Conservation (phyloP, 2,329 filamentous ascomycete species). For the Aspergillus novoparasiticus region DNA sequence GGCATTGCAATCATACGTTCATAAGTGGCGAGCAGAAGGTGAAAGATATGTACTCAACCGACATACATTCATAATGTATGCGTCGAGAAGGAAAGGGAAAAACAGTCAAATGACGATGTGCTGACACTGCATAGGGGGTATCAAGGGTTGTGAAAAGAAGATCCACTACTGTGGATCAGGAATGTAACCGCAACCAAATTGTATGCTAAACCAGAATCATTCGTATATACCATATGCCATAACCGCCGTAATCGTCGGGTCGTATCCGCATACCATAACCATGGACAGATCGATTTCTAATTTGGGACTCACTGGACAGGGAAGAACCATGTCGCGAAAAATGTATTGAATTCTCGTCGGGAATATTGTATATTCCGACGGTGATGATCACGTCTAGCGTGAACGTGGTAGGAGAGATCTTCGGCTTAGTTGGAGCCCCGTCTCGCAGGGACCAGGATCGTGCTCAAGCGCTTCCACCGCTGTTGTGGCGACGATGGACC, state of each 20-base stretch:
- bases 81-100: background rate
- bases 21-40: background rate
- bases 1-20: background rate
- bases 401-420: background rate
- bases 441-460: constrained; percentile 33
- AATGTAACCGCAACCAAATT: background rate
- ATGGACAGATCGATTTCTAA: background rate
- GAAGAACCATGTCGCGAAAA: background rate
- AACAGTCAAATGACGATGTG: background rate
- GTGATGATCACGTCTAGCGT: background rate
- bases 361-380: background rate
- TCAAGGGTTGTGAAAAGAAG: background rate
- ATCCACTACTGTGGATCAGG: background rate
- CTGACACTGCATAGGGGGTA: background rate
- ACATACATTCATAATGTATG: background rate
- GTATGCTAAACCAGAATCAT: background rate
- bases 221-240: background rate
- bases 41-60: background rate
- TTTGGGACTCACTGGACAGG: background rate
- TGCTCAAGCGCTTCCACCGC: constrained; percentile 37
- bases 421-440: constrained; percentile 12
- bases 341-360: background rate
- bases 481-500: constrained; percentile 30
- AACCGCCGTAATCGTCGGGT: background rate
- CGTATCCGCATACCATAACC: background rate